A percentile compares a stretch with the other conserved stretches of the same genome.
Evolutionary conservation across 768 basidiomycete genomes (phyloP).

Genomic region (Serendipita indica): DNA sequence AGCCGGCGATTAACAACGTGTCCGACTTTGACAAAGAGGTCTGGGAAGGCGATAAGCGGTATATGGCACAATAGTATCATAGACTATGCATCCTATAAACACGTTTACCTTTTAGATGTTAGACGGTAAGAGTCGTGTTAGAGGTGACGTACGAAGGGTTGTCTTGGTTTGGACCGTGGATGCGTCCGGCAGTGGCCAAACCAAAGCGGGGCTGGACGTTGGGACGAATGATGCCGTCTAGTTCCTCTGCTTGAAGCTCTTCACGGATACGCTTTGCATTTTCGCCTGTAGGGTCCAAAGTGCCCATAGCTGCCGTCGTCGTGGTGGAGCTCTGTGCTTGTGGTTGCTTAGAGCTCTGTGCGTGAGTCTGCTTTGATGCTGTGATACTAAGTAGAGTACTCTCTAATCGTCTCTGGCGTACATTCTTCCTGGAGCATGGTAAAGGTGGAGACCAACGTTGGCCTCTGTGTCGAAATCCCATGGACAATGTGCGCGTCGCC

Average conservation of each 20-base stretch:
- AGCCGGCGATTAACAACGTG: not conserved
- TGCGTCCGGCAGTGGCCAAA: not conserved
- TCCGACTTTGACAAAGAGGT: conserved; percentile 6
- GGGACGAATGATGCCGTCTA: not conserved
- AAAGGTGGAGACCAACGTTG: not conserved
- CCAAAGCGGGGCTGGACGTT: not conserved
- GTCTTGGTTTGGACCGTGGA: too few species aligned
- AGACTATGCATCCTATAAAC: not conserved
- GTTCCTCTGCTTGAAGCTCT: not conserved
- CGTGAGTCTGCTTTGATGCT: too few species aligned
- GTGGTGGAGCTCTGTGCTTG: too few species aligned
- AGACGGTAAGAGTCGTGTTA: not conserved
- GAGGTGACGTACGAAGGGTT: not conserved
- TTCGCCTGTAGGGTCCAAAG: not conserved
- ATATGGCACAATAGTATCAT: not conserved
- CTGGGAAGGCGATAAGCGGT: not conserved
- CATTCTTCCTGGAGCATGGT: not conserved
- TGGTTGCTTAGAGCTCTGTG: too few species aligned
- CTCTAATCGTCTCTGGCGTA: too few species aligned
- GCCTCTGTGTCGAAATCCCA: too few species aligned
- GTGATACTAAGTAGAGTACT: too few species aligned
- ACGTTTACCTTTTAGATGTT: not conserved
- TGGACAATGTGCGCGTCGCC: too few species aligned
- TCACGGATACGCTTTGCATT: not conserved
- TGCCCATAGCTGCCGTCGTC: too few species aligned